phyloP scores from a whole-genome alignment of 2,329 filamentous ascomycete species.

The Camillea tinctor region DNA sequence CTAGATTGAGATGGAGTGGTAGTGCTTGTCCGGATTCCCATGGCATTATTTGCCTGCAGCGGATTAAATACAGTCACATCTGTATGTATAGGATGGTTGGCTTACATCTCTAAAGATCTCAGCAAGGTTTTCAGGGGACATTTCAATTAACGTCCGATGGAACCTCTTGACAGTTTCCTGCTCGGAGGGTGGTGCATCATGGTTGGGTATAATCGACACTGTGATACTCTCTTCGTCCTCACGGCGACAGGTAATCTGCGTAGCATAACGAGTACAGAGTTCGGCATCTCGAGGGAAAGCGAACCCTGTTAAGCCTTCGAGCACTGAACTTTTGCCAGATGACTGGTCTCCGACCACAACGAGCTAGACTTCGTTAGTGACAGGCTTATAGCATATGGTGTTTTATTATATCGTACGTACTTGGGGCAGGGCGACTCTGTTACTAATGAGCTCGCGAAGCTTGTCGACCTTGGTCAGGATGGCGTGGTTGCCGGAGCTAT shows the following conservation, averaged over 20 bases:
- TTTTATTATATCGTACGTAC: constrained; percentile 11
- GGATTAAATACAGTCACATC: constrained; percentile 2
- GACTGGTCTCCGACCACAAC: constrained; percentile 84
- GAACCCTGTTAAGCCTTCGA: constrained; percentile 62
- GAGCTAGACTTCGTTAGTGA: constrained; percentile 52
- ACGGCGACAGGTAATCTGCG: constrained; percentile 45
- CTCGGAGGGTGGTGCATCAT: constrained; percentile 15
- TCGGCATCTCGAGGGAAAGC: constrained; percentile 44
- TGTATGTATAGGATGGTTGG: background rate
- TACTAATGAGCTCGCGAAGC: constrained; percentile 41
- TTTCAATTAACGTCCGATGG: constrained; percentile 21
- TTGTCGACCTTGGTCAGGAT: constrained; percentile 39
- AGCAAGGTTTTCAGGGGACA: constrained; percentile 33
- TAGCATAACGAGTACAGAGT: constrained; percentile 50
- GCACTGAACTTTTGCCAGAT: constrained; percentile 80
- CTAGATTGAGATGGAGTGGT: constrained; percentile 2
- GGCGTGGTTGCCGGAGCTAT: constrained; percentile 30
- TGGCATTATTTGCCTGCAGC: constrained; percentile 40
- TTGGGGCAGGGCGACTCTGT: constrained; percentile 33
- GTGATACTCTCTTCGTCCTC: constrained; percentile 34
- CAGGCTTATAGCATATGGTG: constrained; percentile 17
- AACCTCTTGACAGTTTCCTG: constrained; percentile 31
- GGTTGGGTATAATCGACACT: constrained; percentile 42
- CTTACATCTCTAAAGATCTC: constrained; percentile 41
- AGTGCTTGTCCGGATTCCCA: constrained; percentile 40